Evolutionary conservation across 352 stramenopile species (phyloP), one percentile per base, ranked within the genome.

Genomic region (Blastocystis sp.): DNA sequence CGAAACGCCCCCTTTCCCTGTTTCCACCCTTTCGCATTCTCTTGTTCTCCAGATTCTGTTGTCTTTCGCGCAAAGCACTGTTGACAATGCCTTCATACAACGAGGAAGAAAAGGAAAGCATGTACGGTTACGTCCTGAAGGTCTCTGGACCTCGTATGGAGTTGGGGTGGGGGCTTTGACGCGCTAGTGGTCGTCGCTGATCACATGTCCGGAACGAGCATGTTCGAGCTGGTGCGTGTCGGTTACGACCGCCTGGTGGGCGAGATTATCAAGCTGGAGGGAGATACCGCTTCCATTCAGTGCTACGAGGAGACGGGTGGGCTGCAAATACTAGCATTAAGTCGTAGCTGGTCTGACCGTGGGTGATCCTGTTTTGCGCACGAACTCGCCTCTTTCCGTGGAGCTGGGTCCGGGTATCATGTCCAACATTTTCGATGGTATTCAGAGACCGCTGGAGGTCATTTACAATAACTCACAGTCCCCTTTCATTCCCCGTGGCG

Each of bases 341-440:
- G 4, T 9, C 4, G 28, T 81, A 81, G 71, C 53, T 40, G 97
- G 97, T 71, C 91, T 99, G 64, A 98, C 95, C 10, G 96, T 99
- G 61, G 97, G 96, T 34, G 96, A 99, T 90, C 96, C 96, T 9
- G 97, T 98, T 43, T 93, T 98, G 80, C 93, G 97, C 74, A 98
- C 96, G 89, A 97, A 98, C 89, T 93, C 97, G 90, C 96, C 97
- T 61, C 91, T 99, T 65, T 98, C 94, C 2, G 96, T 99, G 41
- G 96, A 98, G 89, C 93, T 99, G 7, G 97, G 97, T 40, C 97
- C 97, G n/a, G 97, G 97, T 88, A 99, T 99, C 89, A 98, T 99
- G 92, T 96, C 96, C 89, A 98, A 97, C 78, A 99, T 99, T 92
- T 99, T 99, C 88, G 97, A 99, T 92, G 97, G 97, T 89, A 99